Base-by-base conservation (phyloP, 768 basidiomycete genomes). In the Boletellus emodensis region DNA sequence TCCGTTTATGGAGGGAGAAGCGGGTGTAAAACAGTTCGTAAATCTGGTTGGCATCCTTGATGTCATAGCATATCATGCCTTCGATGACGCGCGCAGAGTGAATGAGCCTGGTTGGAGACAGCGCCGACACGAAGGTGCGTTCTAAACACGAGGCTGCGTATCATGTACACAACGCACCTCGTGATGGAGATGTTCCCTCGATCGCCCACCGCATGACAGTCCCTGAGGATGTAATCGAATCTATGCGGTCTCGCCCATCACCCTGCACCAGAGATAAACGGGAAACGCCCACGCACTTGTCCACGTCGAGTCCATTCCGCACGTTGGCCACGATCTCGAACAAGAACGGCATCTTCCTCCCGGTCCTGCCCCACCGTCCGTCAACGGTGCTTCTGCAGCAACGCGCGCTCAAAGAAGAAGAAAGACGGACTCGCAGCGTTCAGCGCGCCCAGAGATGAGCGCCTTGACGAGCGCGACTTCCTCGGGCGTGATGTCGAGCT, bases 241-340 rank as follows among this genome's bases (percentile, higher is more conserved):
- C 89, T 90, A 40, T 3, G 8, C 34, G 8, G 8, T 9, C 14
- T 14, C 24, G 8, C 48, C 22, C 9, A 17, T 61, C 14, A 41
- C 26, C 32, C 48, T 48, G 50, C 22, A 49, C 20, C 15, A 20
- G 47, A 24, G 14, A 6, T 26, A 15, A 8, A 15, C 6, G 4
- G 40, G 20, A 22, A 7, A 4, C 14, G 10, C 26, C 13, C 26
- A 39, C 46, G 30, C 13, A 87, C 88, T 91, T 91, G 74, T 93
- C 90, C 5, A 93, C 90, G 59, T 93, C 90, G 4, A 93, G 72
- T 0, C 90, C 90, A 53, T 91, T 92, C 7, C 81, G 72, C 63
- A 79, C 79, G 68, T 93, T 93, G 0, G 89, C 84, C 3, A 93
- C 87, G 44, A 93, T 91, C 47, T 92, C 86, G 59, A 92, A 93